Evolutionary conservation across 345 rosid species (phyloP).

Genomic region (Boechera divaricarpa): DNA sequence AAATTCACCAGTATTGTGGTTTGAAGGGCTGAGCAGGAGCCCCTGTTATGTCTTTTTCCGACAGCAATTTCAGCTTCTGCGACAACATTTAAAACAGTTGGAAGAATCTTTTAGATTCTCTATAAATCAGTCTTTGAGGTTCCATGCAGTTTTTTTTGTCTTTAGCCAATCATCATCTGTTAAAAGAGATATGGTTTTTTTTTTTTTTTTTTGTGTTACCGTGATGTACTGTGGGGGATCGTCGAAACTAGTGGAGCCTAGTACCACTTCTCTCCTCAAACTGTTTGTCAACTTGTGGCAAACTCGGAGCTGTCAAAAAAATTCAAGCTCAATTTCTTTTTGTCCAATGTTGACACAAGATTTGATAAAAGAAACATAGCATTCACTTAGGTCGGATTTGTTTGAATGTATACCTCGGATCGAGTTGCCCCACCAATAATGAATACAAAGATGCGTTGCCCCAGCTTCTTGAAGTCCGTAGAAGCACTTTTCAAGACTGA

Average conservation of each 20-base stretch:
- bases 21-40: constrained; percentile 44
- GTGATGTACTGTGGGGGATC: constrained; percentile 80
- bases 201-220: constrained; percentile 46
- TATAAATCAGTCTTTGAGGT: no score
- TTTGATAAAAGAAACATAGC: constrained; percentile 19
- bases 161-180: neutral
- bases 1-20: constrained; percentile 44
- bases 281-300: constrained; percentile 91
- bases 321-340: neutral
- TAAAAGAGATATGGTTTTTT: neutral
- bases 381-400: constrained; percentile 21
- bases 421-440: constrained; percentile 96
- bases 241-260: constrained; percentile 78
- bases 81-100: constrained; percentile 5
- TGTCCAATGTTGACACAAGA: neutral
- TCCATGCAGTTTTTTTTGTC: neutral
- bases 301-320: constrained; percentile 64
- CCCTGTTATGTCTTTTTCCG: constrained; percentile 48
- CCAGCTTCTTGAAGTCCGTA: constrained; percentile 73
- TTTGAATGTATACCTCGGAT: constrained; percentile 69
- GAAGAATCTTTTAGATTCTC: neutral
- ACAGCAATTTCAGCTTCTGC: constrained; percentile 74
- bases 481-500: constrained; percentile 63
- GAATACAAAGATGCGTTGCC: constrained; percentile 83
- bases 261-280: constrained; percentile 82